Base-by-base conservation (phyloP, 176 grass and related monocot species). In the Zizania latifolia region DNA sequence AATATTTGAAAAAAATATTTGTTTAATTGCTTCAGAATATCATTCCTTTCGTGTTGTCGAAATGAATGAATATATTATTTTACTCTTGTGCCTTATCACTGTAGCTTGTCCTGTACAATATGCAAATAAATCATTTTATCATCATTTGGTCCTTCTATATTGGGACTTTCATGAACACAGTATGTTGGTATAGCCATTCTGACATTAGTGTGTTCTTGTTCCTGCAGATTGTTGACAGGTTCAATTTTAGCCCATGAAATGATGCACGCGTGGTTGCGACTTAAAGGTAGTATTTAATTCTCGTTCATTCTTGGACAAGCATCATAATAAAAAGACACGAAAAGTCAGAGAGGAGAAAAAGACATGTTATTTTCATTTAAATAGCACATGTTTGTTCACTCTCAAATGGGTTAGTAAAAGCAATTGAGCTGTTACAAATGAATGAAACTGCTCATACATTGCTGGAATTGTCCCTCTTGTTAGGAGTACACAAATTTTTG, bases 261-360 rank as follows among this genome's bases (percentile, higher is more conserved):
- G 94, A 97, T 97, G 94, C 94, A 97, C 75, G 94, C 94, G 2
- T 93, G 94, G 94, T 85, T 94, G 51, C 91, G 89, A 46, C 86
- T 98, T 79, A 89, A 89, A 93, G 94, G 94, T 97, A 30, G 23
- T 41, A 65, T 77, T 50, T 46, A 32, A 38, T 60, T 76, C 77
- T 29, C 66, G 1, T 74, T 76, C 21, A 58, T 59, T 65, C n/a
- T 48, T 4, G 11, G 32, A 65, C 22, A 44, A 12, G 8, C 60
- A 33, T 50, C 40, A 59, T 50, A 56, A 15, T 44, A 73, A 78
- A 31, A 79, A 13, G 51, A 45, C 51, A 75, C 17, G 8, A 13
- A 22, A 69, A 69, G 11, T n/a, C 4, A 24, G 76, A 21, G 19
- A 24, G 4, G 22, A 61, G 78, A 80, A 61, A 12, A 58, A 5